phyloP scores from a whole-genome alignment of 2,329 filamentous ascomycete genomes.

The Hypoxylon sp. region DNA sequence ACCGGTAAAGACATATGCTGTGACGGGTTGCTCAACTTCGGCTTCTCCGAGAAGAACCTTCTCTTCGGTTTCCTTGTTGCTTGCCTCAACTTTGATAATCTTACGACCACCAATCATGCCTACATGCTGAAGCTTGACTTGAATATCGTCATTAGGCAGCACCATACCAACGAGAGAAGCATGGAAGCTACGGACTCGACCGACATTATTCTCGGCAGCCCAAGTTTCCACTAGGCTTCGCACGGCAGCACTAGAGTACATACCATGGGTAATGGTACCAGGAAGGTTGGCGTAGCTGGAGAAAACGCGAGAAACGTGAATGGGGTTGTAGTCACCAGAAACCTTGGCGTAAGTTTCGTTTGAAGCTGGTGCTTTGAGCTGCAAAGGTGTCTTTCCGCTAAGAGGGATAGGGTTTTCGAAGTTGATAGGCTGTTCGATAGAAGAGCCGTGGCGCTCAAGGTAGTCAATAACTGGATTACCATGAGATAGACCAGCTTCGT shows the following conservation, averaged over 20 bases:
- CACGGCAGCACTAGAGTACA: slow-evolving; percentile 98
- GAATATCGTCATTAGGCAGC: slow-evolving; percentile 92
- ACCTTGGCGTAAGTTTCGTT: slow-evolving; percentile 99
- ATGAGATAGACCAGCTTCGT: slow-evolving; percentile 90
- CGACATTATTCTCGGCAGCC: slow-evolving; percentile 98
- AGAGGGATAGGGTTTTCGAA: slow-evolving; percentile 98
- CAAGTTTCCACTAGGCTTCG: slow-evolving; percentile 97
- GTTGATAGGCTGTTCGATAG: slow-evolving; percentile 94
- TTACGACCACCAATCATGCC: slow-evolving; percentile 99
- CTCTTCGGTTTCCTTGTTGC: slow-evolving; percentile 95
- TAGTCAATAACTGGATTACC: slow-evolving; percentile 98
- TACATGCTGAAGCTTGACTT: slow-evolving; percentile 95
- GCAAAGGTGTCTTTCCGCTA: slow-evolving; percentile 89
- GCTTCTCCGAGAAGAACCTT: slow-evolving; percentile 96
- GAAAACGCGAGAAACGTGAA: slow-evolving; percentile 97
- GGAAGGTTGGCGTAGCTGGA: slow-evolving; percentile 95
- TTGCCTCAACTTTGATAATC: slow-evolving; percentile 98
- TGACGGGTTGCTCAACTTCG: slow-evolving; percentile 97
- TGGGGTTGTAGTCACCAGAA: slow-evolving; percentile 98
- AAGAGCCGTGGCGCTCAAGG: slow-evolving; percentile 88
- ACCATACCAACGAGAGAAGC: slow-evolving; percentile 99
- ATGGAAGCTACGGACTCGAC: slow-evolving; percentile 97
- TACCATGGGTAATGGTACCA: slow-evolving; percentile 98
- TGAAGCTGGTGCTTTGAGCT: slow-evolving; percentile 90
- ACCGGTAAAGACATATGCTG: slow-evolving; percentile 97